phyloP scores from a whole-genome alignment of 202 grass and related monocot genomes.

The Zoysia matrella region DNA sequence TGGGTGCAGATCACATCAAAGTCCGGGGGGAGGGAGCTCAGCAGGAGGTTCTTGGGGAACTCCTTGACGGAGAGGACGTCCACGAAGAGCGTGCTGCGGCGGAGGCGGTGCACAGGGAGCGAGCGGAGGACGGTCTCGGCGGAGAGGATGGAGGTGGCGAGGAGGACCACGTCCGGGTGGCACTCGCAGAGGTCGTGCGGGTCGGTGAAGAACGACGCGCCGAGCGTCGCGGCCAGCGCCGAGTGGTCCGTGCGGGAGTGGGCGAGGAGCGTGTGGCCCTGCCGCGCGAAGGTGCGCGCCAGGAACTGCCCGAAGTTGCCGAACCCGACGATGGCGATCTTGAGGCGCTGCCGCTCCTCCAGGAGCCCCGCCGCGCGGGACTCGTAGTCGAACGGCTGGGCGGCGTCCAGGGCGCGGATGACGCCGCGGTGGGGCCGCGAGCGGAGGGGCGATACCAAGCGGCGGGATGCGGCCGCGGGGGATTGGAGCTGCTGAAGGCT shows the following conservation, averaged over 20 bases:
- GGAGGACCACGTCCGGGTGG: conserved; percentile 85
- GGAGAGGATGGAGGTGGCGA: conserved; percentile 88
- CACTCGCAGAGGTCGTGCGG: conserved; percentile 91
- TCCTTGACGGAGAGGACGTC: conserved; percentile 95
- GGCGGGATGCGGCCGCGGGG: neutral
- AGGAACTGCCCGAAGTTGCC: conserved; percentile 93
- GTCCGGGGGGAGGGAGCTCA: conserved; percentile 59
- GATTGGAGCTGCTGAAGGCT: conserved; percentile 2
- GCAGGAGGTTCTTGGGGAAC: conserved; percentile 83
- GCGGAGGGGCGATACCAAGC: neutral
- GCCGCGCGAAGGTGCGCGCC: conserved; percentile 62
- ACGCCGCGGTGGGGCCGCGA: neutral
- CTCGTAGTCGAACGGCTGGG: conserved; percentile 62
- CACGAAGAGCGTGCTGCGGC: conserved; percentile 80
- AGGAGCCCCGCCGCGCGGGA: conserved; percentile 56
- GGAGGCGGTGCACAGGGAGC: conserved; percentile 56
- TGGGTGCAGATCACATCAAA: conserved; percentile 93
- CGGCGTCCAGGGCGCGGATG: conserved; percentile 44
- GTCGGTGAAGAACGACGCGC: conserved; percentile 53
- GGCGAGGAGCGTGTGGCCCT: conserved; percentile 84
- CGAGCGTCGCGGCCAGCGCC: no score
- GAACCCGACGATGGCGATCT: conserved; percentile 26
- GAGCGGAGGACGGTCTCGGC: conserved; percentile 40
- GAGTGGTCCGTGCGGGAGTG: neutral
- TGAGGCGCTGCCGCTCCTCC: conserved; percentile 68